These are phyloP conservation scores for Hydnum rufescens DNA, from an alignment of 768 basidiomycete species.

Conservation along the genomic window DNA sequence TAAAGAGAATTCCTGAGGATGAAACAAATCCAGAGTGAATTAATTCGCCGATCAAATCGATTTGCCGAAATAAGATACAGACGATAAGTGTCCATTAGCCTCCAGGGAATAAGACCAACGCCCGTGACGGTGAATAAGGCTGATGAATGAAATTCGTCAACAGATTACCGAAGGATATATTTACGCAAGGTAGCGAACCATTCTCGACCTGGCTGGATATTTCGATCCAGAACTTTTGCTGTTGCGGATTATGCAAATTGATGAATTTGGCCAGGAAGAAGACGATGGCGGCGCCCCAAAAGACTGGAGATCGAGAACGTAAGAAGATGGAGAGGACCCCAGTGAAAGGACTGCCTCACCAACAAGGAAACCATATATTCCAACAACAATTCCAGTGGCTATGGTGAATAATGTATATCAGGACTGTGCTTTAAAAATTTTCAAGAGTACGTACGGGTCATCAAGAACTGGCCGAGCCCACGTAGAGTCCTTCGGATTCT, in stretches of 20 bases:
- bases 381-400: conserved; percentile 55
- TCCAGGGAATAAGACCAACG: conserved; percentile 56
- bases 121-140: conserved; percentile 66
- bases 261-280: conserved; percentile 50
- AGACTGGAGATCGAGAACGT: conserved; percentile 25
- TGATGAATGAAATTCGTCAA: conserved; percentile 13
- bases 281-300: conserved; percentile 77
- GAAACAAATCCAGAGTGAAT: background rate
- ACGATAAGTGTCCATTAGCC: conserved; percentile 61
- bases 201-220: conserved; percentile 57
- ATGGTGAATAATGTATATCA: background rate
- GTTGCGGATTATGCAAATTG: conserved; percentile 44
- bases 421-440: background rate
- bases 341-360: conserved; percentile 22
- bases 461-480: conserved; percentile 67
- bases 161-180: background rate
- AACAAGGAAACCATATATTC: conserved; percentile 58
- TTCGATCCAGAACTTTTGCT: conserved; percentile 68
- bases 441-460: conserved; percentile 39
- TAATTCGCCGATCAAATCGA: background rate
- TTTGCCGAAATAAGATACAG: conserved; percentile 11
- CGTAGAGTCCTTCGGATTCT: conserved; percentile 36
- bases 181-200: conserved; percentile 22
- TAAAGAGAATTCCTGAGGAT: conserved; percentile 40
- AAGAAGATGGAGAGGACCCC: conserved; percentile 1